Base-by-base conservation (phyloP, 1,139 yeast genomes). In the Hyphopichia fennica region DNA sequence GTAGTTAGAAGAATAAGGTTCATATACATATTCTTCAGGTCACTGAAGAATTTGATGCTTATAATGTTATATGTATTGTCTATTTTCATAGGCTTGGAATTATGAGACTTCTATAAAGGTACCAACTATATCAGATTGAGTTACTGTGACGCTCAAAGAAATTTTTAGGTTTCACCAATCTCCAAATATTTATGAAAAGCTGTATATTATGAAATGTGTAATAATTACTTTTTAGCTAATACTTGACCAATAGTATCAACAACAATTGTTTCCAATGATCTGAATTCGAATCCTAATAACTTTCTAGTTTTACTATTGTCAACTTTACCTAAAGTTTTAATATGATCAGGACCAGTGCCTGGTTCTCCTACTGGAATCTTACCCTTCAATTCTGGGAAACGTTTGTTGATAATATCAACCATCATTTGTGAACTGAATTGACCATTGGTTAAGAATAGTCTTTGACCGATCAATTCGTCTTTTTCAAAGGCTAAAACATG, bases 341-440 rank as follows among this genome's bases (percentile, higher is more conserved):
- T 53, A 43, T 62, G 63, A 2, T 48, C 39, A 9, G 42, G 40
- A 2, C 64, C 65, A 19, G 51, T 37, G 0, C 67, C 70, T 5
- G 60, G 58, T 13, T 41, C 50, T 4, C 73, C 73, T 19, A 49
- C 53, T 1, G 70, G 68, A 40, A 65, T 52, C 34, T 43, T 55
- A 29, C 48, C 52, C 42, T 44, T 50, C 42, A 58, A 57, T 34
- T 62, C 54, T 15, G 66, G 69, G 48, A 55, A 64, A 20, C 59
- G 48, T 31, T 55, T 47, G 45, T 57, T 69, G 36, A 62, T 51
- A 25, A 62, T 55, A 44, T 70, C 71, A 40, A 70, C 53, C 25
- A 69, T 50, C 56, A 51, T 55, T 46, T 70, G 75, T 19, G 59
- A 47, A 25, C 64, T 57, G 45, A 67, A 68, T 16, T 61, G 58